These are phyloP conservation scores for Dysphania ambrosioides DNA, from an alignment of 148 eudicot genomes.

Conservation along the genomic window DNA sequence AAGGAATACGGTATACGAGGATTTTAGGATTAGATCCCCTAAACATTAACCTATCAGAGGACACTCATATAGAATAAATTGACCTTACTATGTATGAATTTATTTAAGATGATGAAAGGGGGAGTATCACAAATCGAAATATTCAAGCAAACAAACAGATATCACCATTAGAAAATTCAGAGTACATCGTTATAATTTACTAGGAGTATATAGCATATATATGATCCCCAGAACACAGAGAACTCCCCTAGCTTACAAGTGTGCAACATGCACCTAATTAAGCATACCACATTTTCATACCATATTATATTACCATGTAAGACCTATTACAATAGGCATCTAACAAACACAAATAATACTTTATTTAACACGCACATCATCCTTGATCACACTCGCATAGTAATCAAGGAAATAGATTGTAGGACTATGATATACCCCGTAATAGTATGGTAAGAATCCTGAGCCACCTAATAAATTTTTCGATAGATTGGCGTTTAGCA, in stretches of 20 bases:
- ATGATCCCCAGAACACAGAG: not conserved
- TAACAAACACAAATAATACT: not conserved
- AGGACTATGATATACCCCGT: not conserved
- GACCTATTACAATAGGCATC: not conserved
- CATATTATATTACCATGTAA: no score
- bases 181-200: not conserved
- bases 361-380: slow-evolving; percentile 2
- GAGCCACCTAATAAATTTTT: not conserved
- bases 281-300: not conserved
- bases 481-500: slow-evolving; percentile 19
- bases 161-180: not conserved
- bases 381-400: slow-evolving; percentile 16
- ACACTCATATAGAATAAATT: no score
- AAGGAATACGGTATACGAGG: no score
- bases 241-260: not conserved
- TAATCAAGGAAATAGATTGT: slow-evolving; percentile 16
- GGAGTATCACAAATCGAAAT: no score
- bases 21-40: no score
- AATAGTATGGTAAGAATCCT: not conserved
- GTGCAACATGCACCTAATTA: slow-evolving; percentile 16
- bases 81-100: no score
- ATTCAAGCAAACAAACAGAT: no score
- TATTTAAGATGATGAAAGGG: no score
- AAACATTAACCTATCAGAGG: no score
- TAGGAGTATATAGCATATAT: not conserved